Conservation (phyloP, 495 filamentous ascomycete species). For the Hyaloscypha hepaticicola region DNA sequence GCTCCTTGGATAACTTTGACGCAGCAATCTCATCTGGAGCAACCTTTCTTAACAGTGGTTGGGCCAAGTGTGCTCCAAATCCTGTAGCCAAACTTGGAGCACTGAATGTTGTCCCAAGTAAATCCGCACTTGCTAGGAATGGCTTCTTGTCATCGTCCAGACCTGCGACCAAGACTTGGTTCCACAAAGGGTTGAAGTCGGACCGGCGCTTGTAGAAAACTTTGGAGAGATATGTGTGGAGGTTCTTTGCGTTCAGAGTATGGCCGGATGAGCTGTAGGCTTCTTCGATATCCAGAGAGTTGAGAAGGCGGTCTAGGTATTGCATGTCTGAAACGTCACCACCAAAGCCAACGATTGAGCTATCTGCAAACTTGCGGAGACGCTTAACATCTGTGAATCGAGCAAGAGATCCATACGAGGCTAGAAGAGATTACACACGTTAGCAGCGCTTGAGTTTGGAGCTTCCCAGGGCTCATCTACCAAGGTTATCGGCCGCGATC, state of each 20-base stretch:
- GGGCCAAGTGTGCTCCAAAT: conserved; percentile 88
- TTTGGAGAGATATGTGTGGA: conserved; percentile 93
- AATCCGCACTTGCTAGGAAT: conserved; percentile 86
- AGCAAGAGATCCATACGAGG: conserved; percentile 95
- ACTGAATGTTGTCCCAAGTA: conserved; percentile 88
- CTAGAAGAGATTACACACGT: conserved; percentile 43
- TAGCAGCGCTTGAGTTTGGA: conserved; percentile 12
- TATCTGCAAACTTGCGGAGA: conserved; percentile 77
- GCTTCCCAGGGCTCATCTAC: conserved; percentile 45
- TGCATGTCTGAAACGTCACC: conserved; percentile 99
- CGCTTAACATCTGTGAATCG: conserved; percentile 94
- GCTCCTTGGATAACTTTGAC: conserved; percentile 66
- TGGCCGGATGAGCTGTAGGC: conserved; percentile 57
- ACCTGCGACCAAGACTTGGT: conserved; percentile 85
- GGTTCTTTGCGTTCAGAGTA: conserved; percentile 81
- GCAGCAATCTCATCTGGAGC: conserved; percentile 79
- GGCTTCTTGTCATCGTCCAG: conserved; percentile 77
- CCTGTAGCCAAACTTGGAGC: conserved; percentile 88
- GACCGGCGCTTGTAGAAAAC: conserved; percentile 92
- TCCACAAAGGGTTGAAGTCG: conserved; percentile 97
- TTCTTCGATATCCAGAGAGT: conserved; percentile 82
- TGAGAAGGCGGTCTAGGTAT: conserved; percentile 87
- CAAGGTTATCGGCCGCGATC: conserved; percentile 94
- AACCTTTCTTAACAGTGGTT: conserved; percentile 81
- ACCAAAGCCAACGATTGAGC: conserved; percentile 80